These are phyloP conservation scores for Aphanoascus verrucosus DNA, from an alignment of 2,329 filamentous ascomycete genomes.

Conservation along the genomic window DNA sequence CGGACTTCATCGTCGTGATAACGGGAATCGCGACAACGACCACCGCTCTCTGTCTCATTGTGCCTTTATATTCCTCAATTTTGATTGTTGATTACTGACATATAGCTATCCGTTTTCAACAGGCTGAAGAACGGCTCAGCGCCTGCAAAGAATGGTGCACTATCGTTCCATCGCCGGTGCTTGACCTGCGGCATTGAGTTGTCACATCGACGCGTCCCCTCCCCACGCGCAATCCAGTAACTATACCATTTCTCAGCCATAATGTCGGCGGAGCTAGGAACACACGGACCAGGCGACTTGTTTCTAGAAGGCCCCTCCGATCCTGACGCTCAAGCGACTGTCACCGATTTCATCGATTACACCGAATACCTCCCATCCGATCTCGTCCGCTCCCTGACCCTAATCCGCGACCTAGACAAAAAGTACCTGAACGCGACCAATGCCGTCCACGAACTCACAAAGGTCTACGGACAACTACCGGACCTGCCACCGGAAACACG, in stretches of 20 bases:
- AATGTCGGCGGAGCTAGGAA: slow-evolving; percentile 34
- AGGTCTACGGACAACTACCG: slow-evolving; percentile 41
- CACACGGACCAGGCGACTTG: slow-evolving; percentile 31
- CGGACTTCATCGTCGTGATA: not conserved
- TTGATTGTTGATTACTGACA: not conserved
- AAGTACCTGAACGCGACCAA: slow-evolving; percentile 35
- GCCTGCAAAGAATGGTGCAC: not conserved
- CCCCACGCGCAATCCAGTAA: not conserved
- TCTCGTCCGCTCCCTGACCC: slow-evolving; percentile 50
- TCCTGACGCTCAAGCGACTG: slow-evolving; percentile 54
- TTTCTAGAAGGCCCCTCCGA: slow-evolving; percentile 44
- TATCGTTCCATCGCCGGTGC: not conserved
- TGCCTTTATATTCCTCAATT: not conserved
- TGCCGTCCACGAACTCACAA: slow-evolving; percentile 34
- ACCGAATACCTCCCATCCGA: slow-evolving; percentile 59
- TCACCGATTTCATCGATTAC: slow-evolving; percentile 58
- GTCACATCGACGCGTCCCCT: not conserved
- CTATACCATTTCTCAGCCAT: slow-evolving; percentile 10
- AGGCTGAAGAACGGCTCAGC: not conserved
- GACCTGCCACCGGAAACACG: slow-evolving; percentile 38
- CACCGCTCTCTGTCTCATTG: not conserved
- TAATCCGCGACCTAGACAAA: slow-evolving; percentile 45
- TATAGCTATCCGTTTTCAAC: not conserved
- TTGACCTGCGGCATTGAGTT: not conserved
- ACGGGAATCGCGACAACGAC: too few species aligned